phyloP scores from a whole-genome alignment of 768 basidiomycete species.

The Suillus subaureus region DNA sequence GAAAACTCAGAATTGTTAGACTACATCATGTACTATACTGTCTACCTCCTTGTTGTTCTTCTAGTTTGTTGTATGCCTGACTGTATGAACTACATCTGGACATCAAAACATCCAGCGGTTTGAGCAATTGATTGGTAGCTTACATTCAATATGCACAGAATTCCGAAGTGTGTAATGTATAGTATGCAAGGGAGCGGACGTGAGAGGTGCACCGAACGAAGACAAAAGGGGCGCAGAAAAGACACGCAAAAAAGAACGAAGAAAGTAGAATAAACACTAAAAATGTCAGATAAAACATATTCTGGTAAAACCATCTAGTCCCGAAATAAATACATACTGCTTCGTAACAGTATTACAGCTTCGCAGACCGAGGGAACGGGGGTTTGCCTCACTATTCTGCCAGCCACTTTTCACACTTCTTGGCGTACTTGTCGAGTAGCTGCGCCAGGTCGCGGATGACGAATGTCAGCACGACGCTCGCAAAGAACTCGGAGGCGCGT shows the following conservation, averaged over 20 bases:
- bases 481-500: constrained; percentile 90
- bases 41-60: not conserved
- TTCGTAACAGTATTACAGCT: constrained; percentile 29
- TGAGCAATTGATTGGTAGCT: constrained; percentile 10
- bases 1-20: not conserved
- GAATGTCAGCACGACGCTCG: constrained; percentile 84
- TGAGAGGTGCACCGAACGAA: constrained; percentile 15
- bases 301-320: constrained; percentile 33
- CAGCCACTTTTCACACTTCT: constrained; percentile 92
- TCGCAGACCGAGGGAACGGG: constrained; percentile 20
- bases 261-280: constrained; percentile 13
- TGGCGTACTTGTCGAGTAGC: constrained; percentile 89
- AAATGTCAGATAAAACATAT: constrained; percentile 28
- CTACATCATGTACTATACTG: not conserved
- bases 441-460: constrained; percentile 87
- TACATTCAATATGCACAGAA: constrained; percentile 23
- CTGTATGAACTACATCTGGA: constrained; percentile 3
- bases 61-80: constrained; percentile 11
- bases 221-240: constrained; percentile 13
- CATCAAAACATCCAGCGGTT: not conserved
- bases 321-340: constrained; percentile 37
- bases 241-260: constrained; percentile 15
- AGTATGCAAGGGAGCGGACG: constrained; percentile 22
- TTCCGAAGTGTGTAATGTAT: constrained; percentile 28
- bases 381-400: constrained; percentile 56